Conservation (phyloP, 208 protist genomes). For the Acanthamoeba triangularis region DNA sequence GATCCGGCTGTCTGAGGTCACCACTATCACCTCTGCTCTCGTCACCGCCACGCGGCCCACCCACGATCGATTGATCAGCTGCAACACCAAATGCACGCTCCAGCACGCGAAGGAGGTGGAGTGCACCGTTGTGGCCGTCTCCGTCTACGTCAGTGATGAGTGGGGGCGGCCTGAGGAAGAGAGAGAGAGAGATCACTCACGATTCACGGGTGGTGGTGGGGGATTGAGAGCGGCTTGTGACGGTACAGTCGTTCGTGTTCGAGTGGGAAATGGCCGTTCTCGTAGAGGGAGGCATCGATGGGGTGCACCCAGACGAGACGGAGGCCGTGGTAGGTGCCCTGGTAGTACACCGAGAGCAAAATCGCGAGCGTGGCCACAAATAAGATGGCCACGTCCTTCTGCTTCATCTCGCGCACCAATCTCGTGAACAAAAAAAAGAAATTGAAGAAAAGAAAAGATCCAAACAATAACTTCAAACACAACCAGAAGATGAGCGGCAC, state of each 20-base stretch:
- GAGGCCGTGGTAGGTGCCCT: conserved; percentile 13
- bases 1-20: conserved; percentile 60
- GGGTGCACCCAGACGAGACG: conserved; percentile 40
- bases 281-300: conserved; percentile 63
- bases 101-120: not conserved
- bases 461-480: not conserved
- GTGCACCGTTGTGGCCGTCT: conserved; percentile 82
- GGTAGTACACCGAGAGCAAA: conserved; percentile 43
- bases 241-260: conserved; percentile 50
- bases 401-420: conserved; percentile 10
- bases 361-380: conserved; percentile 22
- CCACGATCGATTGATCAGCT: not conserved
- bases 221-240: not conserved
- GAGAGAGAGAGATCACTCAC: not conserved
- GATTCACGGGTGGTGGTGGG: not conserved
- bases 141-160: conserved; percentile 84
- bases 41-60: too few relatives aligned
- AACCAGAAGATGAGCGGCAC: not conserved
- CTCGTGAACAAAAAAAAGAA: not conserved
- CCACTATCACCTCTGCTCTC: conserved; percentile 42
- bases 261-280: conserved; percentile 65
- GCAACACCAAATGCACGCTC: not conserved
- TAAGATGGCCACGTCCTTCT: conserved; percentile 62
- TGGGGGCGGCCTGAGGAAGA: conserved; percentile 68
- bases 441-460: not conserved